A percentile compares a stretch with the other conserved stretches of the same genome.
phyloP scores from a whole-genome alignment of 31 red algal genomes.

The Odonthalia washingtoniensis region DNA sequence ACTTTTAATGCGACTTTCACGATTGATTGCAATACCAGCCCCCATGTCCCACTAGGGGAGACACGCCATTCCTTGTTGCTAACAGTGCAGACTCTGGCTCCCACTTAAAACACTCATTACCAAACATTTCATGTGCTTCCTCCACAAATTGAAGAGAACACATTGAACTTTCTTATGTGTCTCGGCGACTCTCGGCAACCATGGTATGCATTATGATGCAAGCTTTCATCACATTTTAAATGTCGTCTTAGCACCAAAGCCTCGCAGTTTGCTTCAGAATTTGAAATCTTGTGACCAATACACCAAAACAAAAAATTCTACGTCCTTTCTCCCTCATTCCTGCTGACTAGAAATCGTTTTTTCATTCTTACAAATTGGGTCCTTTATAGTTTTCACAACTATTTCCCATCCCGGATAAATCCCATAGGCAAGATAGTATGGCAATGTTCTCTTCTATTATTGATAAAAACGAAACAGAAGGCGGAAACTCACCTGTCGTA shows the following conservation, averaged over 20 bases:
- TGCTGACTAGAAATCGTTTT: background rate
- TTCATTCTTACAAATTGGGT: background rate
- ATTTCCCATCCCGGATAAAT: constrained; percentile 11
- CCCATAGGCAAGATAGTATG: constrained; percentile 16
- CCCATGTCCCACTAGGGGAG: background rate
- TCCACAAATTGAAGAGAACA: background rate
- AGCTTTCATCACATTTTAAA: constrained; percentile 32
- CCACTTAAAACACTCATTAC: background rate
- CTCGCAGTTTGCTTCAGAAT: background rate
- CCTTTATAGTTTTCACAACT: background rate
- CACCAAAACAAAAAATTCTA: constrained; percentile 43
- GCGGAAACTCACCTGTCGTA: background rate
- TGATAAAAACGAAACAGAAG: background rate
- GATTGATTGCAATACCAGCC: background rate
- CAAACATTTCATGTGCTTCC: background rate
- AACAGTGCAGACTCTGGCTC: background rate
- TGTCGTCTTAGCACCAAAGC: constrained; percentile 12
- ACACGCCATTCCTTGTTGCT: background rate
- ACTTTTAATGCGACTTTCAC: background rate
- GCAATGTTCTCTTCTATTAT: background rate
- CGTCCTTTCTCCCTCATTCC: constrained; percentile 20
- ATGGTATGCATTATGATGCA: too few species aligned
- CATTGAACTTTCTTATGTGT: background rate
- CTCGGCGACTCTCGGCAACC: background rate
- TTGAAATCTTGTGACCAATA: constrained; percentile 47